These are phyloP conservation scores for Trametes pubescens DNA, from an alignment of 1,284 basidiomycete species.

Conservation along the genomic window DNA sequence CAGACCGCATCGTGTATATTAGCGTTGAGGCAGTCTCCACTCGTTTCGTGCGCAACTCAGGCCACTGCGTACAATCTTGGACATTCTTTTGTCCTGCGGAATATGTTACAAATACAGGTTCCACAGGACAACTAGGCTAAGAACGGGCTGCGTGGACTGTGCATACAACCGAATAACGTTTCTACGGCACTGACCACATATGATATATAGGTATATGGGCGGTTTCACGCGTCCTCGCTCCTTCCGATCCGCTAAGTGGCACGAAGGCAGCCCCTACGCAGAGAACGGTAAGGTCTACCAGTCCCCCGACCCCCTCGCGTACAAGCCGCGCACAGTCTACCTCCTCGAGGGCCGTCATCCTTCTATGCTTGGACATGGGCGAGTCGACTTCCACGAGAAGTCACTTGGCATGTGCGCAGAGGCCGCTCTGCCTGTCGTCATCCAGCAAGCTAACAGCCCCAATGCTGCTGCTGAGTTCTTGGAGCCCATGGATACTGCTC, in stretches of 20 bases:
- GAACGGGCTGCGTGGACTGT: too few species aligned
- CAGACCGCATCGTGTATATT: too few species aligned
- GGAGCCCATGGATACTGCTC: constrained; percentile 50
- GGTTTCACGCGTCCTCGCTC: constrained; percentile 52
- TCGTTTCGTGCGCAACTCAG: too few species aligned
- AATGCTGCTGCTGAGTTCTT: constrained; percentile 26
- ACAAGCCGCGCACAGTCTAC: constrained; percentile 51
- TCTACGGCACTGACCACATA: neutral
- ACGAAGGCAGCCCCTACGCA: constrained; percentile 46
- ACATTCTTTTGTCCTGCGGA: too few species aligned
- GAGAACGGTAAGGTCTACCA: constrained; percentile 44
- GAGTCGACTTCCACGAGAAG: constrained; percentile 45
- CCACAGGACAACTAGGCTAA: neutral
- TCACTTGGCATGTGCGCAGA: constrained; percentile 49
- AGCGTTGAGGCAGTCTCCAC: too few species aligned
- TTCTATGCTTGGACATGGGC: constrained; percentile 43
- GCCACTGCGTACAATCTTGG: too few species aligned
- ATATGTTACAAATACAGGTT: too few species aligned
- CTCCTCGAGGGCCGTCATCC: constrained; percentile 49
- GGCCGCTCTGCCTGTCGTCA: constrained; percentile 42
- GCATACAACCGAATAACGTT: too few species aligned
- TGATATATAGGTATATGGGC: constrained; percentile 41
- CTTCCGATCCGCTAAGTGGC: constrained; percentile 49
- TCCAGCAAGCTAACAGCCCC: constrained; percentile 44
- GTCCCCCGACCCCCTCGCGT: constrained; percentile 45